phyloP scores from a whole-genome alignment of 176 grass and related monocot genomes.

The Eremochloa ophiuroides region DNA sequence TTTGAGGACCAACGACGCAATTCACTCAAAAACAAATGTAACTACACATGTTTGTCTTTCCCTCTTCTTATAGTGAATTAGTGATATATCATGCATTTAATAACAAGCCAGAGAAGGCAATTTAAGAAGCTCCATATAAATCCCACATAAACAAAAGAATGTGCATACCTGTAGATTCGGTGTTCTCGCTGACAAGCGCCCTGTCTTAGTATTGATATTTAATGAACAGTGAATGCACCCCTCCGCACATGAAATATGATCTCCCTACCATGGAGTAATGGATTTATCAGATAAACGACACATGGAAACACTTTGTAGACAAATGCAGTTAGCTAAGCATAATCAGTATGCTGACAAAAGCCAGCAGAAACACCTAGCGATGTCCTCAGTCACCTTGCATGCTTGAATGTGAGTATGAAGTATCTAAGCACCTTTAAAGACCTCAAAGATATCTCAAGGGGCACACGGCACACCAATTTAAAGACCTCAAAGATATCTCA shows the following conservation, averaged over 20 bases:
- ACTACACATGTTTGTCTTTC: background rate
- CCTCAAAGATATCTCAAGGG: no score
- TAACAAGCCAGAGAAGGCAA: background rate
- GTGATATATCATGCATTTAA: background rate
- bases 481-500: background rate
- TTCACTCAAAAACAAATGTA: no score
- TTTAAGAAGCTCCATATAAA: background rate
- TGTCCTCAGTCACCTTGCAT: background rate
- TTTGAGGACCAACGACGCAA: no score
- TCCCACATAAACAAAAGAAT: slow-evolving; percentile 9
- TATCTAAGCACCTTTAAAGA: background rate
- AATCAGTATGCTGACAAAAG: background rate
- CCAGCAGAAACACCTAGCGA: background rate
- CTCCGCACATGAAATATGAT: slow-evolving; percentile 69
- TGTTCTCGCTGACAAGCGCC: slow-evolving; percentile 80
- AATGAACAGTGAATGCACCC: slow-evolving; percentile 86
- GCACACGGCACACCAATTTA: no score
- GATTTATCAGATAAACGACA: slow-evolving; percentile 7
- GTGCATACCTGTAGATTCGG: slow-evolving; percentile 79
- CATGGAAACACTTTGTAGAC: background rate
- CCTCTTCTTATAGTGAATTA: no score
- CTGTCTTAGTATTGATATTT: slow-evolving; percentile 97
- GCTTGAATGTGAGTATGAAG: background rate
- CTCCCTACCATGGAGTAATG: slow-evolving; percentile 39
- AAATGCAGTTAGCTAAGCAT: background rate